Conservation (phyloP, 179 eudicot species). For the Silene coronaria region DNA sequence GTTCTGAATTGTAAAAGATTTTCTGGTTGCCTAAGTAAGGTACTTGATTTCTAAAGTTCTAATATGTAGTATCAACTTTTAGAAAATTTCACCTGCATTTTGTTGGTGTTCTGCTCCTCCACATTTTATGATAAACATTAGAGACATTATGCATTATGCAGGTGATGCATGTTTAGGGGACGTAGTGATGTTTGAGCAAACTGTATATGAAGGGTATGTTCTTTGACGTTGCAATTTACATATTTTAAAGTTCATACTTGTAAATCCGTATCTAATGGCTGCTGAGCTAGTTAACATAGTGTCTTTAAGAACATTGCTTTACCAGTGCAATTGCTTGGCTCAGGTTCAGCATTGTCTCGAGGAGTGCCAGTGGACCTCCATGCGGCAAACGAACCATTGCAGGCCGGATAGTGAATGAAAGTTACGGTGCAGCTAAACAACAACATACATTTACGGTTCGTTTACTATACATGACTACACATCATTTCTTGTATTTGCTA, state of each 20-base stretch:
- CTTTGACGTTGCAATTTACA: neutral
- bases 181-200: slow-evolving; percentile 73
- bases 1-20: neutral
- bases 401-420: slow-evolving; percentile 85
- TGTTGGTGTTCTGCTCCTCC: neutral
- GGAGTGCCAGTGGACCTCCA: slow-evolving; percentile 69
- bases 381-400: slow-evolving; percentile 65
- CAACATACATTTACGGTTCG: slow-evolving; percentile 88
- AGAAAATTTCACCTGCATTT: neutral
- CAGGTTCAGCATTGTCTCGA: slow-evolving; percentile 67
- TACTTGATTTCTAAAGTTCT: neutral
- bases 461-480: slow-evolving; percentile 5
- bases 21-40: neutral
- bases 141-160: slow-evolving; percentile 32
- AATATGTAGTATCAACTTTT: neutral
- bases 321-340: slow-evolving; percentile 7
- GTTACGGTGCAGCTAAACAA: slow-evolving; percentile 91
- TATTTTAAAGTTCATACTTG: neutral
- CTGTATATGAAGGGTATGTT: slow-evolving; percentile 66
- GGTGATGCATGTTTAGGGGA: slow-evolving; percentile 95
- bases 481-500: neutral
- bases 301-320: neutral
- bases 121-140: neutral
- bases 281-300: too few species aligned
- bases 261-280: neutral